These are phyloP conservation scores for Rhizopogon salebrosus DNA, from an alignment of 768 basidiomycete species.

Conservation along the genomic window DNA sequence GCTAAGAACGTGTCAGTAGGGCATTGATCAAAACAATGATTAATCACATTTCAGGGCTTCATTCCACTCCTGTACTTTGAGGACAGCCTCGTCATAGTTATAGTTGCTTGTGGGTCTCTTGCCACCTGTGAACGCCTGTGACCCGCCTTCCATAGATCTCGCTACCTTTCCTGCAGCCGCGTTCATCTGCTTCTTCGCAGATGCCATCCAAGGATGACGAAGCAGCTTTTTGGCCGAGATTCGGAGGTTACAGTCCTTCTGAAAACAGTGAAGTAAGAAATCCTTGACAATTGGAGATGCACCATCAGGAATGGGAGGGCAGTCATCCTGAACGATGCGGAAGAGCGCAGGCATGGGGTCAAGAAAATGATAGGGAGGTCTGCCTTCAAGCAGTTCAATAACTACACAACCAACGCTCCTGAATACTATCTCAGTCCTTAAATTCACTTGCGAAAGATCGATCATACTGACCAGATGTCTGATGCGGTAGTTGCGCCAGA, in stretches of 20 bases:
- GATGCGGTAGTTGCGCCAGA: conserved; percentile 95
- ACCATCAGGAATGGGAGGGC: conserved; percentile 93
- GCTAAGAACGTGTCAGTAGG: conserved; percentile 35
- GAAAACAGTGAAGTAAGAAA: conserved; percentile 96
- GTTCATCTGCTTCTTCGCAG: conserved; percentile 71
- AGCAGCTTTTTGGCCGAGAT: conserved; percentile 92
- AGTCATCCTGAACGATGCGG: conserved; percentile 97
- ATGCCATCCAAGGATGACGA: conserved; percentile 93
- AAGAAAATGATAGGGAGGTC: conserved; percentile 92
- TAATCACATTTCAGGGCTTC: conserved; percentile 84
- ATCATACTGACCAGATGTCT: conserved; percentile 77
- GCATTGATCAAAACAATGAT: conserved; percentile 11
- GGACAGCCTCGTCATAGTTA: conserved; percentile 90
- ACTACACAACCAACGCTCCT: conserved; percentile 96
- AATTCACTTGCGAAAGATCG: not conserved
- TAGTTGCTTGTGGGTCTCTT: conserved; percentile 67
- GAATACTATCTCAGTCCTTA: conserved; percentile 3
- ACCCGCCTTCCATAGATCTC: conserved; percentile 11
- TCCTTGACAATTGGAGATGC: conserved; percentile 94
- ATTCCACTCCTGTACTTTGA: conserved; percentile 98
- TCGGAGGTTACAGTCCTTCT: conserved; percentile 94
- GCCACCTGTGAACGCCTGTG: conserved; percentile 25
- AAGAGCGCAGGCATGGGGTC: conserved; percentile 99
- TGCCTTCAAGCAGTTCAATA: conserved; percentile 84
- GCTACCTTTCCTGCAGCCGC: conserved; percentile 23